These are phyloP conservation scores for Petunia axillaris DNA, from an alignment of 257 asterid species.

Conservation along the genomic window DNA sequence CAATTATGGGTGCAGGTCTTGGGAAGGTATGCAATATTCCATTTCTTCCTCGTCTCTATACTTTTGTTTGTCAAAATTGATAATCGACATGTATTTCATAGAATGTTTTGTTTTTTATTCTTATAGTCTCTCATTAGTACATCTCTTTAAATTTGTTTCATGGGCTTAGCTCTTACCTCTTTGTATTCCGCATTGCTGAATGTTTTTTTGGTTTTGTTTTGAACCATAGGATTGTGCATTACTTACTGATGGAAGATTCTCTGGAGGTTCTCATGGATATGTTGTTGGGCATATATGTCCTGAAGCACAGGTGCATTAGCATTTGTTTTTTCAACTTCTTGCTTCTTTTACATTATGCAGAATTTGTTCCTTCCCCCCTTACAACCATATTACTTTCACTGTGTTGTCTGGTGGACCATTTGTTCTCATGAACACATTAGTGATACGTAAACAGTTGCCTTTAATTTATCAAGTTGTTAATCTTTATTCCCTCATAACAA, in stretches of 20 bases:
- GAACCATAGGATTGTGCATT: conserved; percentile 78
- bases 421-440: not conserved
- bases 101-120: not conserved
- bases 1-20: conserved; percentile 99
- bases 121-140: not conserved
- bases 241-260: conserved; percentile 94
- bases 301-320: conserved; percentile 80
- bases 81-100: not conserved
- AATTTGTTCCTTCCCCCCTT: not conserved
- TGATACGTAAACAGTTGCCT: not conserved
- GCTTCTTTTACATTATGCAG: not conserved
- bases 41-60: conserved; percentile 1
- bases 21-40: conserved; percentile 65
- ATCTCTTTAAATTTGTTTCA: not conserved
- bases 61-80: not conserved
- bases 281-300: conserved; percentile 99
- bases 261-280: conserved; percentile 98
- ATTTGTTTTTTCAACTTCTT: not conserved
- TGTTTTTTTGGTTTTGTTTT: not conserved
- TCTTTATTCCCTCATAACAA: not conserved
- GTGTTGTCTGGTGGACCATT: not conserved
- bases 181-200: not conserved
- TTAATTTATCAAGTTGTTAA: not conserved
- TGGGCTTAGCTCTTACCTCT: not conserved
- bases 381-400: not conserved